Conservation (phyloP, 495 filamentous ascomycete genomes). For the Penicillium cosmopolitanum region DNA sequence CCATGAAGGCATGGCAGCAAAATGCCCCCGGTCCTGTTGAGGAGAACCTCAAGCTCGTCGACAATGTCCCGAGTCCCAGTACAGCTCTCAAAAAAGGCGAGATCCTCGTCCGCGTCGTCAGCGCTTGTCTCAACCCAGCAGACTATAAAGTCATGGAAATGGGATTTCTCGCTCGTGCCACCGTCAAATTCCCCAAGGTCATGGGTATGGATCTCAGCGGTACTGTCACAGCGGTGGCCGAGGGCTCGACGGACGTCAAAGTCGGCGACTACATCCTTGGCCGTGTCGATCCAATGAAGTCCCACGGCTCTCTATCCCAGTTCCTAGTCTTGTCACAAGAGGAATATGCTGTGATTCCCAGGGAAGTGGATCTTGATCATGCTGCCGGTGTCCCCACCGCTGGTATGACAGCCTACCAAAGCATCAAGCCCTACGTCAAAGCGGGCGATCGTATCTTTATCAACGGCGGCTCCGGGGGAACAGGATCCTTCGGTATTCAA, state of each 20-base stretch:
- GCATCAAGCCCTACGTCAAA: conserved; percentile 2
- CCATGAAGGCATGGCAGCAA: conserved; percentile 1
- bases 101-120: neutral
- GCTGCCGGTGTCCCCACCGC: conserved; percentile 56
- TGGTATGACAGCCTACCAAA: conserved; percentile 61
- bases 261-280: neutral
- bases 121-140: conserved; percentile 2
- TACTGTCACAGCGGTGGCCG: neutral
- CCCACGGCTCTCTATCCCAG: conserved; percentile 53
- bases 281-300: neutral
- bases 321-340: conserved; percentile 41
- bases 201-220: conserved; percentile 3
- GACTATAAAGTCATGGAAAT: conserved; percentile 1
- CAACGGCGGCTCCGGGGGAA: conserved; percentile 67
- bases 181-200: neutral
- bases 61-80: neutral
- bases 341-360: conserved; percentile 42
- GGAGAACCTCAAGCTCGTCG: neutral
- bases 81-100: neutral
- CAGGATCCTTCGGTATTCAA: conserved; percentile 63
- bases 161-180: neutral
- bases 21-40: neutral
- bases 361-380: conserved; percentile 52
- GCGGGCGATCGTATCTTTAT: conserved; percentile 63
- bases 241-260: neutral